Evolutionary conservation across 192 early-diverging fungal genomes (phyloP).

Genomic region (Linnemannia elongata): DNA sequence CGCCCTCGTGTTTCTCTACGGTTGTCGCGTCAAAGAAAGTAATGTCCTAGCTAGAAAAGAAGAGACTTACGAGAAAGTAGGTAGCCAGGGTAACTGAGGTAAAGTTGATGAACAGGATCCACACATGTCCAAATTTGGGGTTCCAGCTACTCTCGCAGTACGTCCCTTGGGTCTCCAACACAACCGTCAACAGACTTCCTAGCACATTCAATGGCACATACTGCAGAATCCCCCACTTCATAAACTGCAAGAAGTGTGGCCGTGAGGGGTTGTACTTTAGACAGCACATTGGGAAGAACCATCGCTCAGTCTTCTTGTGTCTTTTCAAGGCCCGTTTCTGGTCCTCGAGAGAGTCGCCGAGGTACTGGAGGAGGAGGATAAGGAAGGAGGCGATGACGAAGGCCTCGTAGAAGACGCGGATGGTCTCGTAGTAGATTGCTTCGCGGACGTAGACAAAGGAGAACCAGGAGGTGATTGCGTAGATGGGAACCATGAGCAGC

Average conservation of each 20-base stretch:
- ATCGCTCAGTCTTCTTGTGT: slow-evolving; percentile 64
- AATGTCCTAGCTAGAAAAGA: neutral
- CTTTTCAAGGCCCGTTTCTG: slow-evolving; percentile 62
- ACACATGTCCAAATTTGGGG: slow-evolving; percentile 78
- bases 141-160: slow-evolving; percentile 77
- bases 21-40: neutral
- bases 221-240: slow-evolving; percentile 80
- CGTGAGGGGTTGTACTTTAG: slow-evolving; percentile 70
- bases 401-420: slow-evolving; percentile 81
- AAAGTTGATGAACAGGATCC: slow-evolving; percentile 70
- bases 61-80: slow-evolving; percentile 70
- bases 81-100: slow-evolving; percentile 72
- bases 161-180: slow-evolving; percentile 66
- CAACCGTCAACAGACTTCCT: slow-evolving; percentile 70
- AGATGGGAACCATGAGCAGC: slow-evolving; percentile 80
- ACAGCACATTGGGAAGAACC: slow-evolving; percentile 76
- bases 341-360: slow-evolving; percentile 64
- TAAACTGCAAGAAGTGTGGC: slow-evolving; percentile 66
- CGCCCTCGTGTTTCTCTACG: neutral
- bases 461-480: slow-evolving; percentile 77
- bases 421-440: slow-evolving; percentile 73
- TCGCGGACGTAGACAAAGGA: slow-evolving; percentile 79
- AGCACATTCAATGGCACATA: slow-evolving; percentile 75
- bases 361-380: slow-evolving; percentile 77
- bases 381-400: slow-evolving; percentile 82